Base-by-base conservation (phyloP, 1,284 basidiomycete species). In the Fistulina hepatica region DNA sequence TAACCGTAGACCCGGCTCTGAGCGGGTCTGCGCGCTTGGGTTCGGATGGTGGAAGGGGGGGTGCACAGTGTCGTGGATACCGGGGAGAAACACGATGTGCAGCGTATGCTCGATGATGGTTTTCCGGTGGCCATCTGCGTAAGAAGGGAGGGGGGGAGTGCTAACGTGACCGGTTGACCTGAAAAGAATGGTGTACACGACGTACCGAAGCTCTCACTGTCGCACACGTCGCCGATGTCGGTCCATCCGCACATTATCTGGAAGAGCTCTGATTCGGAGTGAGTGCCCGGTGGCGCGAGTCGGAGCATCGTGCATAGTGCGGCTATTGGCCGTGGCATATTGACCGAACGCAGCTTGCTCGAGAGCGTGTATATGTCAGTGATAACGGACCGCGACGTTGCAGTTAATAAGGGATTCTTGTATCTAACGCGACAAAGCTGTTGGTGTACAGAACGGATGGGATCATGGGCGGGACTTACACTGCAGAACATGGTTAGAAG, bases 131-230 rank as follows among this genome's bases (percentile, higher is more conserved):
- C 79, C 77, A 51, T 83, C 81, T 84, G 45, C 15, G 33, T 22
- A 10, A 21, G 9, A 33, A 36, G 37, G 11, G 3, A 30, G 13
- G 15, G 20, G 27, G 27, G 11, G 16, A 20, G n/a, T 6, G n/a
- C n/a, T n/a, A n/a, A n/a, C n/a, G n/a, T n/a, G n/a, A n/a, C n/a
- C 36, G 12, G 12, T 17, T 6, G 26, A 37, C 11, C 44, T 25
- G 25, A 32, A 8, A 7, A 13, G 6, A 26, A 35, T 12, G 27
- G 24, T 16, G 28, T 27, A 17, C 19, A 19, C 32, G 11, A 64
- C 75, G 50, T 54, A 82, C 80, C 81, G 48, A 84, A 83, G 44
- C 71, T 78, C 50, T 83, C 81, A 49, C 67, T 76, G 54, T 84
- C 81, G 48, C 69, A 77, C 34, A 83, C 63, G 45, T 83, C 80